These are phyloP conservation scores for Puccinia brachypodii DNA, from an alignment of 1,284 basidiomycete species.

Conservation along the genomic window DNA sequence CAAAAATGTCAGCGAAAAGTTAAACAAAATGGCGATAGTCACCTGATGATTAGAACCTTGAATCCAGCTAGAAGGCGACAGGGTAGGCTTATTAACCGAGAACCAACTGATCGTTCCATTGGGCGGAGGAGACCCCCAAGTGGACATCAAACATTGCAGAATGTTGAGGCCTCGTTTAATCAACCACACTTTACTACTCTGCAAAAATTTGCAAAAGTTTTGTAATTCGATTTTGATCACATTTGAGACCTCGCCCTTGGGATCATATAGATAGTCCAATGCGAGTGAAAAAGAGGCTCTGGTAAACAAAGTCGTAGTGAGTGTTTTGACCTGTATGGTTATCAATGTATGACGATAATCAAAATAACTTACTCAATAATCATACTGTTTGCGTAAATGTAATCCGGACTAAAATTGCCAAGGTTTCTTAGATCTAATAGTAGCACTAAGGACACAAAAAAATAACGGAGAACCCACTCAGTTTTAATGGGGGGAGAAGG, in stretches of 20 bases:
- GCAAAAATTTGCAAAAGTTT: constrained; percentile 30
- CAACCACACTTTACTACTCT: constrained; percentile 18
- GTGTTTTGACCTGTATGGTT: not conserved
- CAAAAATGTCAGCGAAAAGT: too few species aligned
- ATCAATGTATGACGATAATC: not conserved
- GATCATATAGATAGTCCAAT: constrained; percentile 44
- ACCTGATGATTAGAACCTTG: constrained; percentile 39
- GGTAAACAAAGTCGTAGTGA: not conserved
- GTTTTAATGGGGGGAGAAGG: not conserved
- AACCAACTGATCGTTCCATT: constrained; percentile 36
- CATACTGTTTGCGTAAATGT: constrained; percentile 37
- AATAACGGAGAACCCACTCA: not conserved
- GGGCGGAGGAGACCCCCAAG: constrained; percentile 41
- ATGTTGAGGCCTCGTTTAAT: constrained; percentile 30
- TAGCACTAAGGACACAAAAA: not conserved
- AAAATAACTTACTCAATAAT: constrained; percentile 27
- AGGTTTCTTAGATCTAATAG: constrained; percentile 28
- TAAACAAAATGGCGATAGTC: not conserved
- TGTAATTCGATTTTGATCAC: constrained; percentile 36
- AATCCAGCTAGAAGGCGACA: constrained; percentile 25
- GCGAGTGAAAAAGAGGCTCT: constrained; percentile 46
- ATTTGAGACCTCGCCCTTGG: constrained; percentile 24
- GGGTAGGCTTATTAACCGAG: constrained; percentile 3
- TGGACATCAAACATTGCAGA: constrained; percentile 42
- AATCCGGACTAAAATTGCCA: constrained; percentile 38